Base-by-base conservation (phyloP, 208 protist species). In the Balamuthia mandrillaris region DNA sequence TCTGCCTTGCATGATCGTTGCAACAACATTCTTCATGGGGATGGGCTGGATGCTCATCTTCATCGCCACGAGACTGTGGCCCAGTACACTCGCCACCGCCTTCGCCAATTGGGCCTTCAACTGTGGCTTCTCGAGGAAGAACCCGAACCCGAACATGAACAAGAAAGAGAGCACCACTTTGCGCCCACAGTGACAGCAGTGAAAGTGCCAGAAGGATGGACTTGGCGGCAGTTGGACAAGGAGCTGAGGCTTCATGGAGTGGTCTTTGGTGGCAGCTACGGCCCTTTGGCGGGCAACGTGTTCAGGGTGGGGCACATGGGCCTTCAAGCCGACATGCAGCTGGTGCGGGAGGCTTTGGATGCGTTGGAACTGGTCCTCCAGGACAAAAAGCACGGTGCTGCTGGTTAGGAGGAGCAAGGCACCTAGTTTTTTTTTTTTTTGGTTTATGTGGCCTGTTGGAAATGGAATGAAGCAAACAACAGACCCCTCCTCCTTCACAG, bases 231-330 rank as follows among this genome's bases (percentile, higher is more conserved):
- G 2, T 68, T 83, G 10, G 75, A 83, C 41, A 7, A 14, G 9
- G 58, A 35, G 9, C 51, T 83, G n/a, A 21, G 75, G 0, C 41
- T n/a, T 12, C 37, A 44, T 2, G 75, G 75, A 0, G 41, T 83
- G 4, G 75, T 83, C 10, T 45, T 83, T 5, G 75, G 75, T 41
- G 75, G 75, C 51, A 83, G 39, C 75, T 83, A 83, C 42, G 75
- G 75, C 9, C 75, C 35, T 3, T 31, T 61, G 52, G 56, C 27
- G n/a, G 52, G 52, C 45, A 39, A 61, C 51, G 51, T 83, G 31
- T 83, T 83, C 58, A 45, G 75, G n/a, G 16, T 83, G 33, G 75
- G 75, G 41, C 75, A 83, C 51, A 83, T 83, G 75, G 75, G 75
- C 75, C 47, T 35, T 44, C 75, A 83, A 44, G 75, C 75, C 58